These are phyloP conservation scores for Sutorius australiensis DNA, from an alignment of 768 basidiomycete genomes.

Conservation along the genomic window DNA sequence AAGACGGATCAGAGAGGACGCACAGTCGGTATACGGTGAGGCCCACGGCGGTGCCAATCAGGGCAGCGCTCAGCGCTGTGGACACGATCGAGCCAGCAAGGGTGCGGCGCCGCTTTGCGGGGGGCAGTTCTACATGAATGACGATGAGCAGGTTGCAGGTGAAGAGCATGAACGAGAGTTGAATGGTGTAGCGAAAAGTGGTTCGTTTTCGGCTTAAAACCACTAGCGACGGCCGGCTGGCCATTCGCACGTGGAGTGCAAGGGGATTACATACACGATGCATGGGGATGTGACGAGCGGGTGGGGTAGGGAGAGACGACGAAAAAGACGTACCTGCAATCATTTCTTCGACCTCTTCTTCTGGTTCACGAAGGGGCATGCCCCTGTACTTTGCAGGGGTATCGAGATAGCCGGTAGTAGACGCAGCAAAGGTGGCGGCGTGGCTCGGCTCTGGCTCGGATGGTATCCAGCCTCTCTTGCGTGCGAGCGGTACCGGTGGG, in stretches of 20 bases:
- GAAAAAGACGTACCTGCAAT: constrained; percentile 39
- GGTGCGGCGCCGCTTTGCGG: constrained; percentile 75
- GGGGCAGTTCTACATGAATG: constrained; percentile 66
- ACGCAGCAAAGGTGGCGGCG: constrained; percentile 49
- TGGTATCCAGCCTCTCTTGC: constrained; percentile 76
- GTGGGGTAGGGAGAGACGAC: constrained; percentile 20
- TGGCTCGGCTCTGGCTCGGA: constrained; percentile 52
- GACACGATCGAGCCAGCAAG: constrained; percentile 81
- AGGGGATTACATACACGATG: constrained; percentile 22
- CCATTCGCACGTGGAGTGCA: constrained; percentile 14
- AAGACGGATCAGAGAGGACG: constrained; percentile 30
- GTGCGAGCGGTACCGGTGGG: constrained; percentile 39
- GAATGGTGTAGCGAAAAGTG: constrained; percentile 8
- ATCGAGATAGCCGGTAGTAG: constrained; percentile 63
- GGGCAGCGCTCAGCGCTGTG: constrained; percentile 78
- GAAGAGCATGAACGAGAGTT: constrained; percentile 29
- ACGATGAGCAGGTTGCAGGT: constrained; percentile 41
- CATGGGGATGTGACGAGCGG: constrained; percentile 7
- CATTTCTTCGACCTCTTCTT: constrained; percentile 45
- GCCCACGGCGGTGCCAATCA: constrained; percentile 84
- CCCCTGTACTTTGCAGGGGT: constrained; percentile 61
- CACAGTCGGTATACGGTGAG: constrained; percentile 84
- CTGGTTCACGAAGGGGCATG: constrained; percentile 28
- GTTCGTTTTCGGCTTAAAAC: constrained; percentile 15
- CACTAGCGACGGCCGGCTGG: constrained; percentile 3